Conservation (phyloP, 2,329 filamentous ascomycete genomes). For the Phialophora verrucosa region DNA sequence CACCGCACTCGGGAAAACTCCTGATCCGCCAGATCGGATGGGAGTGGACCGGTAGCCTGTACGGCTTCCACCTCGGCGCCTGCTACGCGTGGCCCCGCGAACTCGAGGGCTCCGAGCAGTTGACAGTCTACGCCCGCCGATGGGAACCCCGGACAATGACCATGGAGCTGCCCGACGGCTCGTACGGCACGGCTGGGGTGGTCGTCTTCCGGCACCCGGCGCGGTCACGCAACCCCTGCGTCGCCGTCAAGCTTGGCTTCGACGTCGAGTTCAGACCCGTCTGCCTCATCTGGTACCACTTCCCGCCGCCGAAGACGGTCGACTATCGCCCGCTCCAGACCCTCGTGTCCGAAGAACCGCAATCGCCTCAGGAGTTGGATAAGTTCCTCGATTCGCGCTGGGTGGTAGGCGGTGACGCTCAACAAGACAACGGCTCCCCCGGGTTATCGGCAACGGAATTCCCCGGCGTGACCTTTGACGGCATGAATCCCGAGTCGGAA, state of each 20-base stretch:
- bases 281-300: constrained; percentile 11
- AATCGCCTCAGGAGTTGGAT: constrained; percentile 2
- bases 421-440: not conserved
- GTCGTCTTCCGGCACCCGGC: constrained; percentile 6
- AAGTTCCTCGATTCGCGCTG: not conserved
- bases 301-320: not conserved
- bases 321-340: constrained; percentile 2
- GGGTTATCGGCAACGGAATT: not conserved
- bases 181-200: constrained; percentile 3
- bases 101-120: not conserved
- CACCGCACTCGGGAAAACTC: constrained; percentile 3
- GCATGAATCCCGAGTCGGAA: not conserved
- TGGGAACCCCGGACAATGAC: not conserved
- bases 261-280: constrained; percentile 1
- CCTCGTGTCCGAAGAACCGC: constrained; percentile 1
- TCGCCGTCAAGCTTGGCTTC: constrained; percentile 14
- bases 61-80: constrained; percentile 6
- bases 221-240: not conserved
- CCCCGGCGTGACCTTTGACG: not conserved
- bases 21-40: constrained; percentile 5
- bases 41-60: constrained; percentile 1
- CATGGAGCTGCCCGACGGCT: constrained; percentile 6
- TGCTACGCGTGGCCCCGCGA: constrained; percentile 2
- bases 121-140: constrained; percentile 2
- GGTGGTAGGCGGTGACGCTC: not conserved